Conservation (phyloP, 2,329 filamentous ascomycete genomes). For the Alternaria rosae region DNA sequence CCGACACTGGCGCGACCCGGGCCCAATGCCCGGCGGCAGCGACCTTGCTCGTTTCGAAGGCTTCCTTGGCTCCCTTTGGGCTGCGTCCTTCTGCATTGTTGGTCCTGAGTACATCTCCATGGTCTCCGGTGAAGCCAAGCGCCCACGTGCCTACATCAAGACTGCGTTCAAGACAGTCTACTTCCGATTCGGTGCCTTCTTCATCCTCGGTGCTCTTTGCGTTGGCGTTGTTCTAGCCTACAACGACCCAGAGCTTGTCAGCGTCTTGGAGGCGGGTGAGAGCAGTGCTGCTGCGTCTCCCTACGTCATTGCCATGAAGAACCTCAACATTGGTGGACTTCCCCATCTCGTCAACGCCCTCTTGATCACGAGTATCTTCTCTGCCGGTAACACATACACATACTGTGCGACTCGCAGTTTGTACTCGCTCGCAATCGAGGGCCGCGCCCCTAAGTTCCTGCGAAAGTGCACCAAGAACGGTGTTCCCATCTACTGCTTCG, state of each 20-base stretch:
- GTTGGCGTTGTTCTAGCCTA: constrained; percentile 62
- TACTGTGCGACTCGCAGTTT: constrained; percentile 63
- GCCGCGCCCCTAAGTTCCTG: constrained; percentile 62
- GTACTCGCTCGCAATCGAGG: constrained; percentile 62
- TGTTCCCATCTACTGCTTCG: constrained; percentile 77
- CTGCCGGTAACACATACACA: constrained; percentile 63
- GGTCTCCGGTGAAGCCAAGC: constrained; percentile 57
- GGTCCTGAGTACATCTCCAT: constrained; percentile 60
- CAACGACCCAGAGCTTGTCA: constrained; percentile 75
- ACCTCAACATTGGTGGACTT: constrained; percentile 60
- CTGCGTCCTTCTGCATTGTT: constrained; percentile 57
- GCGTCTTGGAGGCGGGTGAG: constrained; percentile 43
- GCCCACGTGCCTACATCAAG: constrained; percentile 56
- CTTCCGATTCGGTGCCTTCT: constrained; percentile 56
- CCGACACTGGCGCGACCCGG: constrained; percentile 53
- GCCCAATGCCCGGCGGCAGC: constrained; percentile 38
- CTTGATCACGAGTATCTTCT: constrained; percentile 63
- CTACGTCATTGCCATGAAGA: constrained; percentile 69
- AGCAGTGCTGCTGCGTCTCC: constrained; percentile 64
- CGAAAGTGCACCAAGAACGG: constrained; percentile 67
- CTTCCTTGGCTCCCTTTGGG: constrained; percentile 50
- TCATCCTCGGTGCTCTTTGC: constrained; percentile 55
- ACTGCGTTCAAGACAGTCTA: constrained; percentile 59
- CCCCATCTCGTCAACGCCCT: constrained; percentile 67
- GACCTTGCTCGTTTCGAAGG: constrained; percentile 45